A percentile compares a stretch with the other conserved stretches of the same genome.
Evolutionary conservation across 148 eudicot species (phyloP).

Genomic region (Fagopyrum homotropicum): DNA sequence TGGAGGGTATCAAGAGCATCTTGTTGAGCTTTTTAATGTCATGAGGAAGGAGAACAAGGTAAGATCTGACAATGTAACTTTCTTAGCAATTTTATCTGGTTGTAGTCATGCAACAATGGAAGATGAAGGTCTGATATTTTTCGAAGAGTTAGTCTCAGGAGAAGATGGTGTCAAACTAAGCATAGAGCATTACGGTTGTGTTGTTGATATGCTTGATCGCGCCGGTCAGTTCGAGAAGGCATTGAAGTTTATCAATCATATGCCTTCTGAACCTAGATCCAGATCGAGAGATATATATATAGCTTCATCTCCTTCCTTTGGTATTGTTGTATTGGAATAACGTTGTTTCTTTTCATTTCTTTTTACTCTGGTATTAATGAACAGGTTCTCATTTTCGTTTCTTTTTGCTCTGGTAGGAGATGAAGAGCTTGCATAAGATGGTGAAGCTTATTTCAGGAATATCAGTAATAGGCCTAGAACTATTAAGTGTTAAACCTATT

Average conservation of each 20-base stretch:
- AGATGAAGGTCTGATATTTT: conserved; percentile 48
- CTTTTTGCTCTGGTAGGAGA: too few relatives aligned
- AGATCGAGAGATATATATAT: too few relatives aligned
- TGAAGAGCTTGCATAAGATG: too few relatives aligned
- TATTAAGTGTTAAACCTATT: too few relatives aligned
- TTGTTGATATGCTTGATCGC: conserved; percentile 88
- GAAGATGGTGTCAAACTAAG: conserved; percentile 44
- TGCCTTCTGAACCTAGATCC: conserved; percentile 63
- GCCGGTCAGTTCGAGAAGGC: conserved; percentile 61
- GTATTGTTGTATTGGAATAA: too few relatives aligned
- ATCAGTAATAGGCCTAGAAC: too few relatives aligned
- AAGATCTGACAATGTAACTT: conserved; percentile 51
- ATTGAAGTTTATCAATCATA: conserved; percentile 45
- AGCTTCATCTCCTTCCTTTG: too few relatives aligned
- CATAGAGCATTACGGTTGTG: conserved; percentile 78
- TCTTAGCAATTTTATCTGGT: conserved; percentile 70
- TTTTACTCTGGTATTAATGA: too few relatives aligned
- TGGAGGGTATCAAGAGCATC: conserved; percentile 13
- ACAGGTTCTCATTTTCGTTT: too few relatives aligned
- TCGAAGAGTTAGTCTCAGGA: conserved; percentile 47
- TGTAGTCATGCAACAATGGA: conserved; percentile 89
- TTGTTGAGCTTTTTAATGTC: conserved; percentile 46
- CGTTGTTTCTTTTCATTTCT: too few relatives aligned
- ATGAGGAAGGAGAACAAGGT: conserved; percentile 55
- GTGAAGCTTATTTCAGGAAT: too few relatives aligned